Conservation (phyloP, 768 basidiomycete species). For the Tylopilus balloui region DNA sequence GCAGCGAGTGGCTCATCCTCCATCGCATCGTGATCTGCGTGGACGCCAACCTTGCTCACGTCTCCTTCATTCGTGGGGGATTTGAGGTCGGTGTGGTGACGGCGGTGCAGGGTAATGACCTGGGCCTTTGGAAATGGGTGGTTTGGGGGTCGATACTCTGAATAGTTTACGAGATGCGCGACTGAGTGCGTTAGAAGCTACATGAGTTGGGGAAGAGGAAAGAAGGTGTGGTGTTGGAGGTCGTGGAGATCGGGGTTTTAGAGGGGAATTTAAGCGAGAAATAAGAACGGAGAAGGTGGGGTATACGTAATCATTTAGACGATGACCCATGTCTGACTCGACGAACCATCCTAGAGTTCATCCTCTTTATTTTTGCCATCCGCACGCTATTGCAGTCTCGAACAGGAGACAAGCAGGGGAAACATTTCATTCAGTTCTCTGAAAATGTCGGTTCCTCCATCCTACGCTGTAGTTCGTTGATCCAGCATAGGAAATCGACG, state of each 20-base stretch:
- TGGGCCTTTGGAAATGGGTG: conserved; percentile 34
- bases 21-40: conserved; percentile 53
- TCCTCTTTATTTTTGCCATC: conserved; percentile 83
- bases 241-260: conserved; percentile 20
- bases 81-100: conserved; percentile 54
- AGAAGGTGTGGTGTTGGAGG: conserved; percentile 53
- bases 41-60: conserved; percentile 19
- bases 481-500: conserved; percentile 81
- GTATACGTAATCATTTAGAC: too few relatives aligned
- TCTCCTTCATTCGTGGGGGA: conserved; percentile 41
- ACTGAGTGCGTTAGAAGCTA: conserved; percentile 69
- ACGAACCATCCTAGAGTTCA: conserved; percentile 82
- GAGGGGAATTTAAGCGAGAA: conserved; percentile 23
- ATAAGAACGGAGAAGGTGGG: too few relatives aligned
- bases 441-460: conserved; percentile 64
- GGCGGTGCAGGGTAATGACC: conserved; percentile 43
- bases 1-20: conserved; percentile 79
- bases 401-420: conserved; percentile 79
- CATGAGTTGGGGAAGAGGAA: conserved; percentile 64
- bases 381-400: conserved; percentile 86
- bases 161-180: conserved; percentile 82
- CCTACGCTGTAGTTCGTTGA: not conserved
- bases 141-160: conserved; percentile 44
- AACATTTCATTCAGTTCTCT: conserved; percentile 86
- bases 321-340: too few relatives aligned